Percentiles rank a stretch among this genome's conserved stretches.
phyloP scores from a whole-genome alignment of 2,329 filamentous ascomycete genomes.

The Rutstroemia sydowiana region DNA sequence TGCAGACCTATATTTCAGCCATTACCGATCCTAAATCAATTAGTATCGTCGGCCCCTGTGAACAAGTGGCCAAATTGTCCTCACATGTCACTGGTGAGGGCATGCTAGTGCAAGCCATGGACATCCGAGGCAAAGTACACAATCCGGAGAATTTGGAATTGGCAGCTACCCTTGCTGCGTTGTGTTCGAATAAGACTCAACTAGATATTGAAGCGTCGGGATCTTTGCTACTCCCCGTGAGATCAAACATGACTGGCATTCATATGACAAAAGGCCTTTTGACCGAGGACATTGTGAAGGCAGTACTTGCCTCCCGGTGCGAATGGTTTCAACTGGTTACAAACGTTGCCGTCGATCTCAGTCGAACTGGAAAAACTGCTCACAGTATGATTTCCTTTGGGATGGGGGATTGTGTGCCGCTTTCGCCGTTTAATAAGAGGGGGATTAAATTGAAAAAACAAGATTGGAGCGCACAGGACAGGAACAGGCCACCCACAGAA shows the following conservation, averaged over 20 bases:
- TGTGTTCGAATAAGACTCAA: neutral
- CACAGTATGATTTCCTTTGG: neutral
- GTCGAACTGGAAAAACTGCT: neutral
- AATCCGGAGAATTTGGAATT: conserved; percentile 11
- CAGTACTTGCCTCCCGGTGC: conserved; percentile 9
- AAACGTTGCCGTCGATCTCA: conserved; percentile 5
- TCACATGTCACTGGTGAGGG: conserved; percentile 4
- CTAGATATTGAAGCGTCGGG: neutral
- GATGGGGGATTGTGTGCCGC: neutral
- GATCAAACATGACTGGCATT: neutral
- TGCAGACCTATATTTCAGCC: conserved; percentile 1
- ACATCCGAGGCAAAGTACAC: conserved; percentile 13
- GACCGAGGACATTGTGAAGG: neutral
- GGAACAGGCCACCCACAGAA: neutral
- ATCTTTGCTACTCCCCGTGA: neutral
- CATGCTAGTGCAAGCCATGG: conserved; percentile 9
- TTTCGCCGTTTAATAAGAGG: neutral
- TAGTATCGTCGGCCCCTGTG: conserved; percentile 8
- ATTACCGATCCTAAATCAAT: conserved; percentile 9
- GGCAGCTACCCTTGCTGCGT: neutral
- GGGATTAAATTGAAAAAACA: no score
- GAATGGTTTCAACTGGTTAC: conserved; percentile 11
- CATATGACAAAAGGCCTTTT: neutral
- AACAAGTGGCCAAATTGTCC: neutral
- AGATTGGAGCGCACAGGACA: neutral